phyloP scores from a whole-genome alignment of 2,329 filamentous ascomycete genomes.

The Parastagonospora avenae region DNA sequence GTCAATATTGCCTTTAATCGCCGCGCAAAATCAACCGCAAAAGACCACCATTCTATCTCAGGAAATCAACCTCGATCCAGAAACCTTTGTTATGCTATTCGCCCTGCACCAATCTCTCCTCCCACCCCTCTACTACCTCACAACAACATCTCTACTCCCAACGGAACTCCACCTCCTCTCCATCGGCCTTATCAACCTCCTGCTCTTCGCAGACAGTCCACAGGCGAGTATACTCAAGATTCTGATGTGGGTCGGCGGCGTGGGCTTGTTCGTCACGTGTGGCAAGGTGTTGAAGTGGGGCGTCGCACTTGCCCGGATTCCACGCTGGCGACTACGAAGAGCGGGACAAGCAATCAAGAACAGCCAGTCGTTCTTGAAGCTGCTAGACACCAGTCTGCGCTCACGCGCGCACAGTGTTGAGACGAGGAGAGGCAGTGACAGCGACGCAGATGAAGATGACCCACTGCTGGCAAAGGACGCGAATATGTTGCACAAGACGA shows the following conservation, averaged over 20 bases:
- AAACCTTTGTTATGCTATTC: slow-evolving; percentile 71
- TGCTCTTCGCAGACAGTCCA: slow-evolving; percentile 73
- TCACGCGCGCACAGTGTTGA: slow-evolving; percentile 27
- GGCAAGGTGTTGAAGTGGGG: slow-evolving; percentile 79
- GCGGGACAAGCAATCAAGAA: slow-evolving; percentile 52
- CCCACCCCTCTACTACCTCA: slow-evolving; percentile 75
- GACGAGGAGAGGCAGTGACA: slow-evolving; percentile 36
- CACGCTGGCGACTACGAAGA: slow-evolving; percentile 84
- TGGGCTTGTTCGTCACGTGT: slow-evolving; percentile 75
- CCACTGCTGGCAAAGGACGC: slow-evolving; percentile 15
- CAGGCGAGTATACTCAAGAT: slow-evolving; percentile 52
- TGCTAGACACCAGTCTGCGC: slow-evolving; percentile 45
- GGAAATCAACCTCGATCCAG: slow-evolving; percentile 54
- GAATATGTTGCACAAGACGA: slow-evolving; percentile 24
- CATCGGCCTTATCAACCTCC: slow-evolving; percentile 77
- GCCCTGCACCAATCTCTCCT: slow-evolving; percentile 82
- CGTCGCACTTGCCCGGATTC: slow-evolving; percentile 82
- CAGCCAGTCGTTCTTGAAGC: slow-evolving; percentile 51
- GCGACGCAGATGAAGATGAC: slow-evolving; percentile 56
- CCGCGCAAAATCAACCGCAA: slow-evolving; percentile 53
- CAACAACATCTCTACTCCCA: slow-evolving; percentile 84
- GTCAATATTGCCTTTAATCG: slow-evolving; percentile 70
- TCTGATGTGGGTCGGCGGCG: slow-evolving; percentile 64
- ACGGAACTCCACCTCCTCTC: slow-evolving; percentile 90
- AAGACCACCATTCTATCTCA: slow-evolving; percentile 40